phyloP scores from a whole-genome alignment of 129 eudicot species.

The Pulicaria dysenterica region DNA sequence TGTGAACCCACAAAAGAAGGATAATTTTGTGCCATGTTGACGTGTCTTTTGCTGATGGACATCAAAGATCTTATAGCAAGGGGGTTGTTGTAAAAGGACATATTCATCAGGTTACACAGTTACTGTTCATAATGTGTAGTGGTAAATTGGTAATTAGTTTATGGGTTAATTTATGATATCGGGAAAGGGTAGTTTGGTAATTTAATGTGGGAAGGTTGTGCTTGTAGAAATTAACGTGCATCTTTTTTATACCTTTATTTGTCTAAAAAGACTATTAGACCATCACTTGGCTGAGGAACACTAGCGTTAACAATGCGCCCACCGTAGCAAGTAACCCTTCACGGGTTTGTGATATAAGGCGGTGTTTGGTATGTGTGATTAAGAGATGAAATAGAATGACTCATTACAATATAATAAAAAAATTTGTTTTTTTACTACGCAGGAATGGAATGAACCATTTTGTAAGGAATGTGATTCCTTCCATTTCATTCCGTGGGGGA shows the following conservation, averaged over 20 bases:
- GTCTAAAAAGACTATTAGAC: not conserved
- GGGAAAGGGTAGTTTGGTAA: constrained; percentile 25
- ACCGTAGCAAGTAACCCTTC: too few relatives aligned
- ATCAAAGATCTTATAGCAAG: constrained; percentile 17
- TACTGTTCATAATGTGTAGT: constrained; percentile 26
- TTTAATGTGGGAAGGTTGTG: constrained; percentile 7
- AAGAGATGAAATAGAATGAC: too few relatives aligned
- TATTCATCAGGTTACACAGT: constrained; percentile 15
- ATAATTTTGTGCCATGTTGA: constrained; percentile 12
- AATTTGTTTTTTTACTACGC: too few relatives aligned
- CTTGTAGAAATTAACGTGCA: constrained; percentile 23
- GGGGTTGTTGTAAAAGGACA: constrained; percentile 18
- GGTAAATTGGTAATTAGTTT: constrained; percentile 23
- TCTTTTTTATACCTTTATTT: not conserved
- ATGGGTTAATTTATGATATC: constrained; percentile 15
- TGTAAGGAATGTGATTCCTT: too few relatives aligned
- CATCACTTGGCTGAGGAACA: too few relatives aligned
- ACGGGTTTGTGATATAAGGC: too few relatives aligned
- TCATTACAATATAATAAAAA: too few relatives aligned
- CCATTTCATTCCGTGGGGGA: too few relatives aligned
- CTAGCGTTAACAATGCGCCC: too few relatives aligned
- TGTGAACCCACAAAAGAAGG: not conserved
- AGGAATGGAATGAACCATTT: too few relatives aligned
- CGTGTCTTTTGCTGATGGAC: constrained; percentile 11
- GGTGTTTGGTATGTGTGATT: too few relatives aligned